Base-by-base conservation (phyloP, 2,329 filamentous ascomycete genomes). In the Kalmusia sp. region DNA sequence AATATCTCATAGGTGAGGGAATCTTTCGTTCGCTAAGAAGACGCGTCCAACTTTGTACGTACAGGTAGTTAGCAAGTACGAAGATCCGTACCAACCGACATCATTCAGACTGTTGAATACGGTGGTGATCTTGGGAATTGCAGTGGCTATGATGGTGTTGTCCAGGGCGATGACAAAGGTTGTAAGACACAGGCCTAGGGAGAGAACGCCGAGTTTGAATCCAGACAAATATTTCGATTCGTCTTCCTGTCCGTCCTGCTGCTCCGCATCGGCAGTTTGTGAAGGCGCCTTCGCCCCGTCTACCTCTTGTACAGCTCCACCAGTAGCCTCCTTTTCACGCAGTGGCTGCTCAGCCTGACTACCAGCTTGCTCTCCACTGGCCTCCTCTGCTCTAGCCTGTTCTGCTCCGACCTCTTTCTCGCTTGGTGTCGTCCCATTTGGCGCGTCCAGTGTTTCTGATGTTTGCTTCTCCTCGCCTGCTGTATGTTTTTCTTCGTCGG, bases 11-110 rank as follows among this genome's bases (percentile, higher is more conserved):
- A n/a, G n/a, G n/a, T n/a, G n/a, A n/a, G n/a, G n/a, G n/a, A n/a
- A n/a, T n/a, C n/a, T n/a, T n/a, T n/a, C n/a, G n/a, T n/a, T n/a
- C n/a, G n/a, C n/a, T n/a, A n/a, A n/a, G n/a, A n/a, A n/a, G n/a
- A n/a, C n/a, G n/a, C n/a, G n/a, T n/a, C n/a, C n/a, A n/a, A n/a
- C n/a, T n/a, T n/a, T n/a, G n/a, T n/a, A n/a, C n/a, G n/a, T n/a
- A n/a, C 72, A 75, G 6, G 71, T 79, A 3, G 77, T 68, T 60
- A 81, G 53, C 59, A 84, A 68, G 80, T 86, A 71, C 0, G 68
- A 61, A 0, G 65, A 70, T 3, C 70, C 75, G 49, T 78, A 78
- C 76, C 76, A 79, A 4, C 73, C 75, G 3, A 78, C 70, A 61
- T 77, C 74, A 11, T 67, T 61, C 11, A 78, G 62, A n/a, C 64